Evolutionary conservation across 2,329 filamentous ascomycete species (phyloP).

Genomic region (Penicillium glabrum): DNA sequence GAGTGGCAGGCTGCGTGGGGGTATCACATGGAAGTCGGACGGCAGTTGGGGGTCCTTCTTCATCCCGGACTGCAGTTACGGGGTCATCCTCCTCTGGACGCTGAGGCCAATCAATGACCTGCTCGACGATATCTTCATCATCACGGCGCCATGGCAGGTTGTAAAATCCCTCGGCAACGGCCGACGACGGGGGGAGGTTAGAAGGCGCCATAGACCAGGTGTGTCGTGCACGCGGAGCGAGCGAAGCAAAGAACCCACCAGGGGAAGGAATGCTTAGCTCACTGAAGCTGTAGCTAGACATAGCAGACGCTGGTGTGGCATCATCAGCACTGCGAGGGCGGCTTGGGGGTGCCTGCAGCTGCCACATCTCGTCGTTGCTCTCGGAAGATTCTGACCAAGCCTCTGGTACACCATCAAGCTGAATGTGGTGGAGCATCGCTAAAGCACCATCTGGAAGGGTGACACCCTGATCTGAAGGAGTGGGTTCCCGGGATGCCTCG

Average conservation of each 20-base stretch:
- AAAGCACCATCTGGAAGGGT: conserved; percentile 77
- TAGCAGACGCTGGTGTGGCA: conserved; percentile 53
- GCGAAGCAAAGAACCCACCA: conserved; percentile 84
- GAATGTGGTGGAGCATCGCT: conserved; percentile 74
- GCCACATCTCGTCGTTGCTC: conserved; percentile 63
- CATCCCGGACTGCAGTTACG: conserved; percentile 34
- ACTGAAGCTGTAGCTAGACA: conserved; percentile 70
- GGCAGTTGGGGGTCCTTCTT: conserved; percentile 36
- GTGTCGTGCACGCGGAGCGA: conserved; percentile 71
- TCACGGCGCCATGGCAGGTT: conserved; percentile 70
- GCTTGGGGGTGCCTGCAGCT: conserved; percentile 56
- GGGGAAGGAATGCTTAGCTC: conserved; percentile 87
- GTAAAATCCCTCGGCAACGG: conserved; percentile 91
- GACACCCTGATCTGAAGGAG: conserved; percentile 55
- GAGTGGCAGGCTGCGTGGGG: conserved; percentile 22
- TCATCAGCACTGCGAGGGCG: conserved; percentile 45
- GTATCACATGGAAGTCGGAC: conserved; percentile 50
- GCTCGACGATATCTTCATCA: conserved; percentile 59
- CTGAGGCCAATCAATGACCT: conserved; percentile 61
- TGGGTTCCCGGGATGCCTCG: conserved; percentile 23
- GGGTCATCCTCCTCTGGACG: conserved; percentile 36
- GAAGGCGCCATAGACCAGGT: conserved; percentile 72
- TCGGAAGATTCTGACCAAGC: conserved; percentile 41
- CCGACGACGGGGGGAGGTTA: conserved; percentile 73
- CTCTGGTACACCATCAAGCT: conserved; percentile 50